phyloP scores from a whole-genome alignment of 805 yeast species.

The Clavispora fructus region DNA sequence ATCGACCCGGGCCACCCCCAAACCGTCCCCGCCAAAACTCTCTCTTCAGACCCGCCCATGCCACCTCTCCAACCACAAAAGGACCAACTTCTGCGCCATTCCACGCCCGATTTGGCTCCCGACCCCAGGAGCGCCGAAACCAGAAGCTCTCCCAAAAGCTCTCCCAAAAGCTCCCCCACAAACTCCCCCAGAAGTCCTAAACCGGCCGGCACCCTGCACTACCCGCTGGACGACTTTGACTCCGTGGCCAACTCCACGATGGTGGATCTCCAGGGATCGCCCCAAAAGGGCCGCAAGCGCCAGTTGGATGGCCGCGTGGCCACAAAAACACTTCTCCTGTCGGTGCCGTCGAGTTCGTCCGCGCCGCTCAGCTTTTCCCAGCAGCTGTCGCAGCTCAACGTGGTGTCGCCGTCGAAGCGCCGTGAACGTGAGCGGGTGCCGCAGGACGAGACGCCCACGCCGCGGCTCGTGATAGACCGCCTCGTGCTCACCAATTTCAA shows the following conservation, averaged over 20 bases:
- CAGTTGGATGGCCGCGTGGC: background rate
- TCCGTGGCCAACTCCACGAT: slow-evolving; percentile 1
- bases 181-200: background rate
- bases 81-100: background rate
- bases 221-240: slow-evolving; percentile 2
- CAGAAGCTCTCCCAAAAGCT: too few species aligned
- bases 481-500: slow-evolving; percentile 81
- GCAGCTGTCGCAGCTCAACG: slow-evolving; percentile 19
- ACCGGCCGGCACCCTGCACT: background rate
- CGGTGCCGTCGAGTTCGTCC: background rate
- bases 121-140: too few species aligned
- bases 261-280: background rate
- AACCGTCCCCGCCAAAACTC: too few species aligned
- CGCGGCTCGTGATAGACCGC: slow-evolving; percentile 70
- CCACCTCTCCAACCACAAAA: background rate
- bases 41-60: background rate
- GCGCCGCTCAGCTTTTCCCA: slow-evolving; percentile 23
- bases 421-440: slow-evolving; percentile 11
- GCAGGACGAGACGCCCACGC: slow-evolving; percentile 20
- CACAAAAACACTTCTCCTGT: slow-evolving; percentile 2
- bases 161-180: background rate
- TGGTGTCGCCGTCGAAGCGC: slow-evolving; percentile 25
- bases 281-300: background rate
- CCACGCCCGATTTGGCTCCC: background rate
- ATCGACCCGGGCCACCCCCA: background rate